Conservation (phyloP, 2,329 filamentous ascomycete species). For the Lachnellula arida region DNA sequence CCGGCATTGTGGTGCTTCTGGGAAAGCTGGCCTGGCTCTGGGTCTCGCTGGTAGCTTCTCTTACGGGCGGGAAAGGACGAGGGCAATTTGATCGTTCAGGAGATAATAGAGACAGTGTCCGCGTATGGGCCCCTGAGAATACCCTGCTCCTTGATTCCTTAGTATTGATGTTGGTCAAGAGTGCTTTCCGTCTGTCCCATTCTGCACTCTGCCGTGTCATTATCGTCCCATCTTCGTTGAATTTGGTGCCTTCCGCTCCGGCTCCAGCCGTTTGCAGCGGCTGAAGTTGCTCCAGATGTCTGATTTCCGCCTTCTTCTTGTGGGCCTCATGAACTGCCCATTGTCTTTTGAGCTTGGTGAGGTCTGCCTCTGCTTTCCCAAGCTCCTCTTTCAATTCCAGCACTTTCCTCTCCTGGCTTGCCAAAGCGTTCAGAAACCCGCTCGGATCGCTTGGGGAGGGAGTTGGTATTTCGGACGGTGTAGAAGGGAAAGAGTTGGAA, state of each 20-base stretch:
- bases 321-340: slow-evolving; percentile 74
- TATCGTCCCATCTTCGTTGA: slow-evolving; percentile 20
- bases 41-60: slow-evolving; percentile 31
- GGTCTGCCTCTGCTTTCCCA: slow-evolving; percentile 71
- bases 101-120: slow-evolving; percentile 77
- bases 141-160: slow-evolving; percentile 52
- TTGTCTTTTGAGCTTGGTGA: slow-evolving; percentile 73
- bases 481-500: slow-evolving; percentile 24
- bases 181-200: slow-evolving; percentile 66
- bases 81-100: slow-evolving; percentile 36
- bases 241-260: slow-evolving; percentile 13
- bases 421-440: slow-evolving; percentile 77
- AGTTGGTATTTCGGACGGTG: slow-evolving; percentile 19
- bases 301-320: slow-evolving; percentile 67
- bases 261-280: slow-evolving; percentile 37
- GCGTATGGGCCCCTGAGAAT: slow-evolving; percentile 61
- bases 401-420: slow-evolving; percentile 85
- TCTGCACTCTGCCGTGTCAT: slow-evolving; percentile 45
- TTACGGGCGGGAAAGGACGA: slow-evolving; percentile 31
- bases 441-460: slow-evolving; percentile 28
- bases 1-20: slow-evolving; percentile 28
- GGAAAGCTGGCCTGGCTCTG: slow-evolving; percentile 19
- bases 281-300: slow-evolving; percentile 54
- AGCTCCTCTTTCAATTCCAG: slow-evolving; percentile 89
- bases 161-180: slow-evolving; percentile 49